These are phyloP conservation scores for Microdochium paspali DNA, from an alignment of 2,329 filamentous ascomycete species.

Conservation along the genomic window DNA sequence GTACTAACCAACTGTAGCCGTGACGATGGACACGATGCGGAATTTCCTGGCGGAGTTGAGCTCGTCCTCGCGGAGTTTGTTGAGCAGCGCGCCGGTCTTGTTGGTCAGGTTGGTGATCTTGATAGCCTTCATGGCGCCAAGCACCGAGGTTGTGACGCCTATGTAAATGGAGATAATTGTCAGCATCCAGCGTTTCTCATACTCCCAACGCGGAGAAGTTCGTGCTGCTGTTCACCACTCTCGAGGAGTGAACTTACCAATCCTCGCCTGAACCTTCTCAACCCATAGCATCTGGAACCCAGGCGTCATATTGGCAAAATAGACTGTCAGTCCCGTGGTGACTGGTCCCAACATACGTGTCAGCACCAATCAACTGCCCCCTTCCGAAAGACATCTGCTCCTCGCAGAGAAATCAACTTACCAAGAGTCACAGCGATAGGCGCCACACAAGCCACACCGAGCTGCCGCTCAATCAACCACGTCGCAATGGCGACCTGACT, in stretches of 20 bases:
- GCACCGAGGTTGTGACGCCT: neutral
- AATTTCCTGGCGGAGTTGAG: neutral
- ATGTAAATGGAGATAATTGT: no score
- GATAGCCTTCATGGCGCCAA: neutral
- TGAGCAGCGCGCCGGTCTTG: neutral
- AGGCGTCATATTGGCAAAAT: neutral
- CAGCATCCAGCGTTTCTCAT: no score
- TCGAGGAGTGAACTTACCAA: neutral
- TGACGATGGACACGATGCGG: neutral
- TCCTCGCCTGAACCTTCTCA: neutral
- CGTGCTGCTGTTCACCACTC: no score
- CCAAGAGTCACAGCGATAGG: neutral
- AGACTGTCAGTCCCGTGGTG: neutral
- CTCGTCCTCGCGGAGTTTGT: constrained; percentile 1
- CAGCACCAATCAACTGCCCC: no score
- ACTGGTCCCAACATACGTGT: neutral
- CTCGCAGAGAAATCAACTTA: neutral
- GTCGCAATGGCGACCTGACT: neutral
- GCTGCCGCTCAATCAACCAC: neutral
- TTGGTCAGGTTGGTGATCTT: neutral
- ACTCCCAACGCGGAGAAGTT: no score
- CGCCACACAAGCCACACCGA: neutral
- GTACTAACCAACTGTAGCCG: neutral
- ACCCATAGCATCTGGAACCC: neutral
- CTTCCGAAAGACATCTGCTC: no score